A percentile compares a stretch with the other conserved stretches of the same genome.
Evolutionary conservation across 2,329 filamentous ascomycete genomes (phyloP).

Genomic region (Colletotrichum brevisporum): DNA sequence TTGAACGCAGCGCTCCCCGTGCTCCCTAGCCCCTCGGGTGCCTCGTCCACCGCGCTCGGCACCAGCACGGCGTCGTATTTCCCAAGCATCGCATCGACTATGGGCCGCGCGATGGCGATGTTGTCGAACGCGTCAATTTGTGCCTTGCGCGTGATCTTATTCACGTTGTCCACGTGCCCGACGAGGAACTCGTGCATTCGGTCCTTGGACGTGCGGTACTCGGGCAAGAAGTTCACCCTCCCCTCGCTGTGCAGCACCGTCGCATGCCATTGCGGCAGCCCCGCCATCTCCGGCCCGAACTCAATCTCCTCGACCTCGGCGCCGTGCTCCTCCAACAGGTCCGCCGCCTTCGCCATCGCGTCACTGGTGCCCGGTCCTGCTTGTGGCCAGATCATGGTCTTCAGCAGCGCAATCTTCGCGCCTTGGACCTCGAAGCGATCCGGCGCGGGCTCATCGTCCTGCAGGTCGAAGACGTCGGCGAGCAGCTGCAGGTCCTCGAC

Average conservation of each 20-base stretch:
- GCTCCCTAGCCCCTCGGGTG: conserved; percentile 62
- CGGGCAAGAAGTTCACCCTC: conserved; percentile 65
- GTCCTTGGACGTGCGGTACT: conserved; percentile 64
- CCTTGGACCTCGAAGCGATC: conserved; percentile 55
- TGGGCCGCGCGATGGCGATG: conserved; percentile 63
- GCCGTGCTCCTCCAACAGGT: conserved; percentile 60
- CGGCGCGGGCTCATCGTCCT: conserved; percentile 60
- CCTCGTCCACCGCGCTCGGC: conserved; percentile 70
- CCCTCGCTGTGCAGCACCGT: conserved; percentile 67
- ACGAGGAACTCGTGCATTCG: conserved; percentile 61
- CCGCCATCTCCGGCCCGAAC: conserved; percentile 63
- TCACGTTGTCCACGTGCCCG: conserved; percentile 65
- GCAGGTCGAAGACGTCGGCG: conserved; percentile 65
- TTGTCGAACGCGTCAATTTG: conserved; percentile 68
- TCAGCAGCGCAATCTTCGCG: conserved; percentile 67
- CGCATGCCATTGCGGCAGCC: conserved; percentile 66
- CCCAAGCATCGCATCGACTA: conserved; percentile 62
- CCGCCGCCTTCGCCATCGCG: conserved; percentile 57
- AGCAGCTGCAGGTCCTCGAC: conserved; percentile 72
- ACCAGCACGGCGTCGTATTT: conserved; percentile 68
- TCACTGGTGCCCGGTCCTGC: conserved; percentile 59
- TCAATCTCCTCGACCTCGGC: conserved; percentile 70
- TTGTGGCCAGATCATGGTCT: conserved; percentile 66
- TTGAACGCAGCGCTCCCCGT: conserved; percentile 71
- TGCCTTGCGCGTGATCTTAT: conserved; percentile 58